These are phyloP conservation scores for Citrus australasica DNA, from an alignment of 345 rosid genomes.

Conservation along the genomic window DNA sequence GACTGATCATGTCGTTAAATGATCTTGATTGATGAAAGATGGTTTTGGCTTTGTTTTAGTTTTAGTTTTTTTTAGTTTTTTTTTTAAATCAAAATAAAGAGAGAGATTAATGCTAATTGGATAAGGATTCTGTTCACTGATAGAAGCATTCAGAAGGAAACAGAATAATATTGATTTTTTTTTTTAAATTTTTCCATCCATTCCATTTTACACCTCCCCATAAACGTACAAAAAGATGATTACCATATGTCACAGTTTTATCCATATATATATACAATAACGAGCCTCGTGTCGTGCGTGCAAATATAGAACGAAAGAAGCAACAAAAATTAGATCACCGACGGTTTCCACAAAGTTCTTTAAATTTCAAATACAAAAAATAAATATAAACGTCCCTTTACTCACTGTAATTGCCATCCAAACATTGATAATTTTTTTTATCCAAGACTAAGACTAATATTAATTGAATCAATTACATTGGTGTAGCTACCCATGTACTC, in stretches of 20 bases:
- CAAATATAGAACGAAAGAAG: constrained; percentile 7
- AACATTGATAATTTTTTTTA: neutral
- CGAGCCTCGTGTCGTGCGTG: neutral
- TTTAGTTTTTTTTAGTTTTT: too few relatives aligned
- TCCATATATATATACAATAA: neutral
- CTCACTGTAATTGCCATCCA: constrained; percentile 11
- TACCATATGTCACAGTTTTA: neutral
- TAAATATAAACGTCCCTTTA: constrained; percentile 8
- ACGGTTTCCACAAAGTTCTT: neutral
- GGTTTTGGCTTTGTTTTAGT: too few relatives aligned
- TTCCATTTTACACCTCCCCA: neutral
- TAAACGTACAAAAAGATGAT: neutral
- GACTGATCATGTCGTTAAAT: too few relatives aligned
- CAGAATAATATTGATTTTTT: too few relatives aligned
- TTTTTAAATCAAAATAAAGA: too few relatives aligned
- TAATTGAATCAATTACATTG: neutral
- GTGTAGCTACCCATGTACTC: neutral
- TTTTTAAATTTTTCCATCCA: neutral
- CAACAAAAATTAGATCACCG: neutral
- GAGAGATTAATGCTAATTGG: too few relatives aligned
- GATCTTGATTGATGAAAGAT: too few relatives aligned
- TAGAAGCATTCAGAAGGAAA: neutral
- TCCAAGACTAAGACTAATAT: neutral
- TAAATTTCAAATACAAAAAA: neutral
- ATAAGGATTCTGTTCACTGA: too few relatives aligned